phyloP scores from a whole-genome alignment of 257 asterid species.

The Gentiana macrophylla region DNA sequence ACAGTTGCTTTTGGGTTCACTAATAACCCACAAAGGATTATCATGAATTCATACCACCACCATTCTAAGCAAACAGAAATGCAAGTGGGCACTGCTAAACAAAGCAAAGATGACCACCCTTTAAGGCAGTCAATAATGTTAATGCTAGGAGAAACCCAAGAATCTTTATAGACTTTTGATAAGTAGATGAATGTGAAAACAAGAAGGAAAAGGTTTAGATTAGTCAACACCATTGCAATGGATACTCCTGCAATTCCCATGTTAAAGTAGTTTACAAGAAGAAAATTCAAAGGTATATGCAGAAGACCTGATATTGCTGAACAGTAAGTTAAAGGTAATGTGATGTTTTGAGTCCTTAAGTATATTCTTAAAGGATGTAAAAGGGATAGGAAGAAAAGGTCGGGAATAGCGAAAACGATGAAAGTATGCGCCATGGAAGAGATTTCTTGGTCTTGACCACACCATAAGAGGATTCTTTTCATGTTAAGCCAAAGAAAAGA shows the following conservation, averaged over 20 bases:
- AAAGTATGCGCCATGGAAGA: conserved; percentile 67
- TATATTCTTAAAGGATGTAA: conserved; percentile 76
- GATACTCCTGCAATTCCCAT: conserved; percentile 81
- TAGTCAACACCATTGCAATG: conserved; percentile 70
- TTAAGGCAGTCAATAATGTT: conserved; percentile 43
- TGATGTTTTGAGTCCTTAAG: conserved; percentile 61
- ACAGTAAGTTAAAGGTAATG: conserved; percentile 67
- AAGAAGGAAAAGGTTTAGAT: conserved; percentile 51
- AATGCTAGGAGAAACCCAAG: conserved; percentile 60
- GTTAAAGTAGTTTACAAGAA: conserved; percentile 36
- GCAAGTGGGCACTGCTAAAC: conserved; percentile 68
- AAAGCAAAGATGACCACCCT: conserved; percentile 62
- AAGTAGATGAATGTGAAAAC: conserved; percentile 40
- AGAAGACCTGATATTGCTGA: conserved; percentile 46
- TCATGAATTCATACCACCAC: conserved; percentile 99
- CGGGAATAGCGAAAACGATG: conserved; percentile 72
- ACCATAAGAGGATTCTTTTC: conserved; percentile 55
- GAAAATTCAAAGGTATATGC: conserved; percentile 64
- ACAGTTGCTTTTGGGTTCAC: conserved; percentile 65
- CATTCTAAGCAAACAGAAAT: conserved; percentile 82
- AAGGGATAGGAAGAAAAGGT: conserved; percentile 63
- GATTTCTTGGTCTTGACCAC: conserved; percentile 76
- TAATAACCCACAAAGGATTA: conserved; percentile 64
- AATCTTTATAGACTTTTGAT: conserved; percentile 52
- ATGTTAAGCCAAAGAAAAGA: conserved; percentile 83